These are phyloP conservation scores for Osmozyma mogii DNA, from an alignment of 805 yeast species.

Conservation along the genomic window DNA sequence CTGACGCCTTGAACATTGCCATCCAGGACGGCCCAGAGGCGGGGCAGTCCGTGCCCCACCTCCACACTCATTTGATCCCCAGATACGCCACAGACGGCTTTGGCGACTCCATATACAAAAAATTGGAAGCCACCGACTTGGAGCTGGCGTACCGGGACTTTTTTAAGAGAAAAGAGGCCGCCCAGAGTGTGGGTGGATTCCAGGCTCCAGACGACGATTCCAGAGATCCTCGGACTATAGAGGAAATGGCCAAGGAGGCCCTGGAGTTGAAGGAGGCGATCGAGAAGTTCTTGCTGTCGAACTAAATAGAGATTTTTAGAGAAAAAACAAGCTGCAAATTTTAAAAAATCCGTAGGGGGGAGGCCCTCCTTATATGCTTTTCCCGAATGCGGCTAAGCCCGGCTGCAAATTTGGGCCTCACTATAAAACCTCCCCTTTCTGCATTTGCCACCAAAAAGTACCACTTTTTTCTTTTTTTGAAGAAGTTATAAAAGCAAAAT, in stretches of 20 bases:
- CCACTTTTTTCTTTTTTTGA: too few species aligned
- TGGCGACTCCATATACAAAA: conserved; percentile 57
- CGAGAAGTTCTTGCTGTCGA: conserved; percentile 19
- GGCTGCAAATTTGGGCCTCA: too few species aligned
- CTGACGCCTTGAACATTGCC: conserved; percentile 81
- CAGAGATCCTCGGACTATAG: conserved; percentile 49
- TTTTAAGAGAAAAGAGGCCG: conserved; percentile 16
- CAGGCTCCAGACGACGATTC: conserved; percentile 38
- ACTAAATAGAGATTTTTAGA: too few species aligned
- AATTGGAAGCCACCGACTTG: conserved; percentile 50
- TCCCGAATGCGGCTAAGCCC: too few species aligned
- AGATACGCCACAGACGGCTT: conserved; percentile 50
- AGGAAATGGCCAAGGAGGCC: conserved; percentile 72
- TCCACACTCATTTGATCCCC: conserved; percentile 92
- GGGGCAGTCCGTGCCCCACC: conserved; percentile 93
- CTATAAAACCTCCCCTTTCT: too few species aligned
- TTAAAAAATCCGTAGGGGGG: too few species aligned
- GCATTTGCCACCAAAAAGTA: too few species aligned
- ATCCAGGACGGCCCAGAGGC: conserved; percentile 96
- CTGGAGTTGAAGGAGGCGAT: conserved; percentile 38
- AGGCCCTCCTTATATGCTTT: too few species aligned
- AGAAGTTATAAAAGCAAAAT: too few species aligned
- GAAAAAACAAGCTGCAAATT: too few species aligned
- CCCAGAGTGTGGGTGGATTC: conserved; percentile 23
- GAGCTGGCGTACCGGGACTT: conserved; percentile 20